Percentiles rank a stretch among this genome's conserved stretches.
phyloP scores from a whole-genome alignment of 305 asterid genomes.

The Coffea humblotiana region DNA sequence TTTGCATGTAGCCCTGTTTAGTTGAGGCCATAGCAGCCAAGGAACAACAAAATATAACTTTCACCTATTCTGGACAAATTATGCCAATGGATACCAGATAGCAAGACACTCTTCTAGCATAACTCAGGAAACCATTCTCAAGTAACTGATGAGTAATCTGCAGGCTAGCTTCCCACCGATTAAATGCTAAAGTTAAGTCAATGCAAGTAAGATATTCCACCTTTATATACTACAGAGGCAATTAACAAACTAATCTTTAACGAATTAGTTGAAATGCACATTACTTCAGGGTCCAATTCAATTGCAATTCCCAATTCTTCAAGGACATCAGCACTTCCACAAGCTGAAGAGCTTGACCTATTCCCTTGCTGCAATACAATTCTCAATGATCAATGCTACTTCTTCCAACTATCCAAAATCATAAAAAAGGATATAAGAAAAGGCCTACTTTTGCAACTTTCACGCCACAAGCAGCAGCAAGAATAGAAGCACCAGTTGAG shows the following conservation, averaged over 20 bases:
- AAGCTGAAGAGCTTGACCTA: slow-evolving; percentile 89
- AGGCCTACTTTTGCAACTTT: slow-evolving; percentile 71
- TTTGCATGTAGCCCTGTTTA: background rate
- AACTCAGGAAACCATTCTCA: background rate
- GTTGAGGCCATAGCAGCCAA: background rate
- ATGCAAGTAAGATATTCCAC: background rate
- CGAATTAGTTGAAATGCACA: slow-evolving; percentile 11
- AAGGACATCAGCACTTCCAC: slow-evolving; percentile 89
- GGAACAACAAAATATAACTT: background rate
- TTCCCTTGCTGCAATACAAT: slow-evolving; percentile 73
- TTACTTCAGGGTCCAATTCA: slow-evolving; percentile 67
- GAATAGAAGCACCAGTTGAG: slow-evolving; percentile 87
- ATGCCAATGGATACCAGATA: background rate
- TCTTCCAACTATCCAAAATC: background rate
- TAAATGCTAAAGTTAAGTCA: background rate
- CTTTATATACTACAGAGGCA: no score
- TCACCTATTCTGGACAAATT: background rate
- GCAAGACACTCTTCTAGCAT: background rate
- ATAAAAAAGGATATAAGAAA: background rate
- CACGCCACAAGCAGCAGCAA: slow-evolving; percentile 88
- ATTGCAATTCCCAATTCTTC: slow-evolving; percentile 75
- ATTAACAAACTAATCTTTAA: no score
- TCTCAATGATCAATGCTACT: background rate
- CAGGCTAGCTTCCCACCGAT: background rate
- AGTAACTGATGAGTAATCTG: background rate